phyloP scores from a whole-genome alignment of 768 basidiomycete genomes.

The Russula griseocarnosa region DNA sequence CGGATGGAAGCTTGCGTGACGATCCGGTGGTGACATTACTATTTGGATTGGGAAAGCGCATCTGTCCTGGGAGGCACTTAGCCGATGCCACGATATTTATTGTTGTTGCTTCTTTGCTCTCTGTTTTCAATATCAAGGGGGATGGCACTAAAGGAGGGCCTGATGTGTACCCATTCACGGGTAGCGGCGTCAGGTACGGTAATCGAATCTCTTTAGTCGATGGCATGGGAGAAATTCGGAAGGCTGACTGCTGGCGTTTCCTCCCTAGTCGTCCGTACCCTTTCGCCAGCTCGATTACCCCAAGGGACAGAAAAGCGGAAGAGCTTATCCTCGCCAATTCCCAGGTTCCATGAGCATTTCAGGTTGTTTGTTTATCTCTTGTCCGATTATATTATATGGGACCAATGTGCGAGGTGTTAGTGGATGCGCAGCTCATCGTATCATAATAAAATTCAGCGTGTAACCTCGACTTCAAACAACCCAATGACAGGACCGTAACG shows the following conservation, averaged over 20 bases:
- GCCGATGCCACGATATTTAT: constrained; percentile 3
- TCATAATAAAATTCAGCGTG: no score
- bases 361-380: background rate
- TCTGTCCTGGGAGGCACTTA: background rate
- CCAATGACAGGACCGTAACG: no score
- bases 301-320: background rate
- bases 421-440: no score
- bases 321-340: background rate
- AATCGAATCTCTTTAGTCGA: background rate
- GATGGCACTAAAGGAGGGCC: background rate
- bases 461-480: no score
- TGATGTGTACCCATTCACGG: background rate
- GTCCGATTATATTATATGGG: no score
- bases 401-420: no score
- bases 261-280: background rate
- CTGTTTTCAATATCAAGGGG: background rate
- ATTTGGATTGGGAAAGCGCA: constrained; percentile 3
- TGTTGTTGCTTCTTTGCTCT: background rate
- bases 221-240: background rate
- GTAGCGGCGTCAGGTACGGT: background rate
- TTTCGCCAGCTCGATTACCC: background rate
- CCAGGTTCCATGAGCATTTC: background rate
- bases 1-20: background rate
- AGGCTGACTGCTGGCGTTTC: background rate
- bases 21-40: background rate